Base-by-base conservation (phyloP, 2,329 filamentous ascomycete species). In the Sporothrix dimorphospora region DNA sequence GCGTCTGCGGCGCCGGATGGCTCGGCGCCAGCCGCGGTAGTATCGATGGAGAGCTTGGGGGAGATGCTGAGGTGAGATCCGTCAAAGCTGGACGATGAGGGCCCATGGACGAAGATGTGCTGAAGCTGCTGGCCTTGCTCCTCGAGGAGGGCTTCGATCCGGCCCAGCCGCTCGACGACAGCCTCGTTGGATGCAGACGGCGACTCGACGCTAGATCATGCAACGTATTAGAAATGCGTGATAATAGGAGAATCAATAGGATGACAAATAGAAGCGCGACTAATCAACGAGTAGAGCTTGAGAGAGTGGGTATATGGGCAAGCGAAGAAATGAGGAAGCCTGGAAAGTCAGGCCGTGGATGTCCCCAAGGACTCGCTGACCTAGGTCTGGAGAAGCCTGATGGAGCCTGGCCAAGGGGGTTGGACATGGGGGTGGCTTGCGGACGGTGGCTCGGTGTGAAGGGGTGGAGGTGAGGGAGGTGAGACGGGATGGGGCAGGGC, bases 141-240 rank as follows among this genome's bases (percentile, higher is more conserved):
- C 57, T 78, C 74, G 57, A 79, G 73, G 12, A 79, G 74, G 1
- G 78, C 76, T 72, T 83, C 81, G 76, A 83, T 83, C 55, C 81
- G 77, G 55, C 77, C 78, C 38, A 83, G 79, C 70, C 81, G 78
- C 70, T 82, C 81, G 59, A 78, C 78, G 30, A 83, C 77, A 21
- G 78, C 79, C 68, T 78, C 78, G 38, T 42, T 63, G 5, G 80
- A 78, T 53, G 59, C 45, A 0, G 71, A 51, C 0, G 73, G 65
- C 3, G 53, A 57, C 1, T 74, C 73, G 57, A 75, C 66, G 2
- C 71, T 74, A 66, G 45, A 14, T 34, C 12, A 51, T 16, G 24
- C 21, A 5, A 42, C 42, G 57, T 8, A 42, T 63, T 42, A 63
- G 57, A 63, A 42, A 40, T 34, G 14, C 4, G 19, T 24, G 8